phyloP scores from a whole-genome alignment of 2,329 filamentous ascomycete species.

The Colletotrichum echinochloae region DNA sequence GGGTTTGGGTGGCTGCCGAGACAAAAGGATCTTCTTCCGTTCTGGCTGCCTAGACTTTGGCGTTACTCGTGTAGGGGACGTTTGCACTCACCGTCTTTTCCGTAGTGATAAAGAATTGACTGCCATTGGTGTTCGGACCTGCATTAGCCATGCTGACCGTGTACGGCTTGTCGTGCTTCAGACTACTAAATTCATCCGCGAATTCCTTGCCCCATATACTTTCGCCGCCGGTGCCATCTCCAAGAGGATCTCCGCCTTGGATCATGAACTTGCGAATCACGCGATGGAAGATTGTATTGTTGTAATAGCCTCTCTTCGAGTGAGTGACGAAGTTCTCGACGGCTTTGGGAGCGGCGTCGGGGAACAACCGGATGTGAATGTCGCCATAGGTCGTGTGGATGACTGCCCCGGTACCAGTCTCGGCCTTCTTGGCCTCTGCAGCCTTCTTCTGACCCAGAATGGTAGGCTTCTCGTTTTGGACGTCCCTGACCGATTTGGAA shows the following conservation, averaged over 20 bases:
- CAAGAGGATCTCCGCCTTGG: slow-evolving; percentile 84
- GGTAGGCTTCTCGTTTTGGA: slow-evolving; percentile 94
- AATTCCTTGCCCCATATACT: slow-evolving; percentile 95
- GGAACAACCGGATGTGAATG: slow-evolving; percentile 92
- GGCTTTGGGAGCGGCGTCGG: slow-evolving; percentile 90
- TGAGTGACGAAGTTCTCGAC: slow-evolving; percentile 99
- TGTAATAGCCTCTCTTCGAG: slow-evolving; percentile 91
- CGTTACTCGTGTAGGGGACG: neutral
- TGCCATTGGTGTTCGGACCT: slow-evolving; percentile 93
- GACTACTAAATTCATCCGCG: slow-evolving; percentile 89
- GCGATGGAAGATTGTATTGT: slow-evolving; percentile 96
- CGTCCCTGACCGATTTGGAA: slow-evolving; percentile 85
- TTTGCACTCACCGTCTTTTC: slow-evolving; percentile 82
- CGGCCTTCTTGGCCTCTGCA: slow-evolving; percentile 69
- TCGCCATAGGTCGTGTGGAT: slow-evolving; percentile 95
- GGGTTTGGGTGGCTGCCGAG: neutral
- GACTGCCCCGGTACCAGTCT: slow-evolving; percentile 82
- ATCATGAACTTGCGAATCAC: slow-evolving; percentile 99
- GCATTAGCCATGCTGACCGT: slow-evolving; percentile 98
- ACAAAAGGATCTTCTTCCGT: neutral
- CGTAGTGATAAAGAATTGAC: slow-evolving; percentile 98
- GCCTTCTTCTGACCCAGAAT: slow-evolving; percentile 70
- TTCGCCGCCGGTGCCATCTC: slow-evolving; percentile 90
- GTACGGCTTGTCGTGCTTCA: slow-evolving; percentile 96
- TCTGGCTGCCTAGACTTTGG: neutral